Percentiles rank a stretch among this genome's conserved stretches.
Conservation (phyloP, 1,139 yeast genomes). For the Hyphopichia burtonii region DNA sequence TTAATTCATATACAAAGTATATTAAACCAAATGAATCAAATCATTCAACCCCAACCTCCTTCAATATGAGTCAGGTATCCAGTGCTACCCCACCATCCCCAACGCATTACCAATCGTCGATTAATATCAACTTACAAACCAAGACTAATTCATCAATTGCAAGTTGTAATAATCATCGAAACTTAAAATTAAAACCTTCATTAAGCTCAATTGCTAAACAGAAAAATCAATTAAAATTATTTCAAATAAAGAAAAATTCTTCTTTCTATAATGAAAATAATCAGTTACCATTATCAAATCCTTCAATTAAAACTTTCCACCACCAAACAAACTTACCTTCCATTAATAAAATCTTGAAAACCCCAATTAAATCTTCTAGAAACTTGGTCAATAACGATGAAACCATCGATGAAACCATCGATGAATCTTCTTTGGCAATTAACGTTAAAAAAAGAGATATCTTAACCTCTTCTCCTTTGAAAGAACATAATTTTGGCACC, state of each 20-base stretch:
- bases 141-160: slow-evolving; percentile 9
- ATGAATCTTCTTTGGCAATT: slow-evolving; percentile 1
- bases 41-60: slow-evolving; percentile 2
- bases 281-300: slow-evolving; percentile 11
- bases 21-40: slow-evolving; percentile 1
- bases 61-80: slow-evolving; percentile 2
- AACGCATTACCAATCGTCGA: slow-evolving; percentile 17
- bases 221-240: slow-evolving; percentile 23
- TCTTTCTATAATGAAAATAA: slow-evolving; percentile 19
- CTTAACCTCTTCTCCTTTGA: slow-evolving; percentile 28
- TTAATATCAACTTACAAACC: slow-evolving; percentile 24
- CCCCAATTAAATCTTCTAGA: slow-evolving; percentile 33
- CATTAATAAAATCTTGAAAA: slow-evolving; percentile 45
- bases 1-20: not conserved
- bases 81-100: slow-evolving; percentile 2
- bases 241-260: slow-evolving; percentile 32
- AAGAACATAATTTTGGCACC: slow-evolving; percentile 35
- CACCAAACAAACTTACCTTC: slow-evolving; percentile 28
- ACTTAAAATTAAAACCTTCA: slow-evolving; percentile 13
- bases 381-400: slow-evolving; percentile 23
- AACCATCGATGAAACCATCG: slow-evolving; percentile 31
- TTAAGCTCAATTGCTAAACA: slow-evolving; percentile 17
- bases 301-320: slow-evolving; percentile 6
- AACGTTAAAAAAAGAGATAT: slow-evolving; percentile 5
- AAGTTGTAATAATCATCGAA: not conserved